These are phyloP conservation scores for Antarctomyces pellizariae DNA, from an alignment of 495 filamentous ascomycete genomes.

Conservation along the genomic window DNA sequence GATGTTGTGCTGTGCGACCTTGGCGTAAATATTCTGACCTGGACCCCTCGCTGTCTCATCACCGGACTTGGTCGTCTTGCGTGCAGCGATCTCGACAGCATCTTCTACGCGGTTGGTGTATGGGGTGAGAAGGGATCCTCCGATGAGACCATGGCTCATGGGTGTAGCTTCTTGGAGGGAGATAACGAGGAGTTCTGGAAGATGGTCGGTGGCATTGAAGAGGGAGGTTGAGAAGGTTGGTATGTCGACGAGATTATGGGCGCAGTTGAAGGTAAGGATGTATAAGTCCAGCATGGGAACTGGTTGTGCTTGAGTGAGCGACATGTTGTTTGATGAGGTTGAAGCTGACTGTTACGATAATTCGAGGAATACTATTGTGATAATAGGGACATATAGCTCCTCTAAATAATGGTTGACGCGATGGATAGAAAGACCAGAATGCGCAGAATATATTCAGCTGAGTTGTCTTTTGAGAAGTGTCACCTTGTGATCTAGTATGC, in stretches of 20 bases:
- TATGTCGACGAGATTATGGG: conserved; percentile 35
- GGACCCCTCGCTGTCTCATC: conserved; percentile 4
- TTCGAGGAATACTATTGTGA: too few relatives aligned
- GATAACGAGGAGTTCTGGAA: conserved; percentile 47
- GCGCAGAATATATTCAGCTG: too few relatives aligned
- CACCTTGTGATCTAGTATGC: too few relatives aligned
- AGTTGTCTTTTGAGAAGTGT: too few relatives aligned
- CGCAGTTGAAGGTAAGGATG: conserved; percentile 82
- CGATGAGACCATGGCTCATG: conserved; percentile 60
- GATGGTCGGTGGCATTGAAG: conserved; percentile 27
- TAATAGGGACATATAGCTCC: too few relatives aligned
- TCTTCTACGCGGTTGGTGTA: conserved; percentile 47
- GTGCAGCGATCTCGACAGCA: conserved; percentile 44
- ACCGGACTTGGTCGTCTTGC: conserved; percentile 3
- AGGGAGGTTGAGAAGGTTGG: conserved; percentile 45
- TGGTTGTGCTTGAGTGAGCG: too few relatives aligned
- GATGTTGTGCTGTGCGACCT: conserved; percentile 35
- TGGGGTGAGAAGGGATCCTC: conserved; percentile 51
- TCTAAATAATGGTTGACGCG: too few relatives aligned
- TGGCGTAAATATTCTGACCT: conserved; percentile 26
- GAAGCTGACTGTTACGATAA: too few relatives aligned
- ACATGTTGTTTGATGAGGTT: too few relatives aligned
- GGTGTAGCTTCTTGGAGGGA: conserved; percentile 85
- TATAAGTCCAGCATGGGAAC: too few relatives aligned
- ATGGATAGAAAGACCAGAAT: too few relatives aligned